phyloP scores from a whole-genome alignment of 805 yeast species.

The Yarrowia osloensis region DNA sequence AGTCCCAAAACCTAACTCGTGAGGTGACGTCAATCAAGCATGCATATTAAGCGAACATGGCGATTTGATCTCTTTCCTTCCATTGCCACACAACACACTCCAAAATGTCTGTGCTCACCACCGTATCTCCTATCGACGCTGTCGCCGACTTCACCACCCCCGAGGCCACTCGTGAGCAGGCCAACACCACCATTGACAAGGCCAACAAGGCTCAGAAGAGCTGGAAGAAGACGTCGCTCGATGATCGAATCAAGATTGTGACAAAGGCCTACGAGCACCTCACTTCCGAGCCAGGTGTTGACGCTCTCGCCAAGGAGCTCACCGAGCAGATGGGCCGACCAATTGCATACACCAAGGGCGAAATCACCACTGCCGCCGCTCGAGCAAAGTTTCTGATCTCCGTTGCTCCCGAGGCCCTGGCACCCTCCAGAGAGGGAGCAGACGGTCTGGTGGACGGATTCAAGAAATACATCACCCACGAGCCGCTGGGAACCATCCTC shows the following conservation, averaged over 20 bases:
- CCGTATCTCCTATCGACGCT: slow-evolving; percentile 42
- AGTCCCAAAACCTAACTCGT: not conserved
- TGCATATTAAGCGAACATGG: slow-evolving; percentile 18
- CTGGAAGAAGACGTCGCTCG: slow-evolving; percentile 37
- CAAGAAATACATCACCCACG: slow-evolving; percentile 50
- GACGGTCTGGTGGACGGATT: slow-evolving; percentile 35
- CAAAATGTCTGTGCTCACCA: slow-evolving; percentile 34
- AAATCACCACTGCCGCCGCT: slow-evolving; percentile 40
- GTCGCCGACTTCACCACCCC: slow-evolving; percentile 38
- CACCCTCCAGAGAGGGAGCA: slow-evolving; percentile 38
- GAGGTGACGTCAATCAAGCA: not conserved
- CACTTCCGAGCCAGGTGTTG: slow-evolving; percentile 35
- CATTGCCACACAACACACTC: not conserved
- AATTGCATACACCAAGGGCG: slow-evolving; percentile 40
- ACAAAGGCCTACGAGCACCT: slow-evolving; percentile 37
- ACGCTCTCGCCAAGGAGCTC: slow-evolving; percentile 39
- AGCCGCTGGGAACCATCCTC: slow-evolving; percentile 87
- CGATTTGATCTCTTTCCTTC: not conserved
- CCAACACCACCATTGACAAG: slow-evolving; percentile 32
- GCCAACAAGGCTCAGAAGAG: slow-evolving; percentile 38
- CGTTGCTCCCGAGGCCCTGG: slow-evolving; percentile 42
- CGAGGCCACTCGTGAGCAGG: slow-evolving; percentile 36
- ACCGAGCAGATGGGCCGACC: slow-evolving; percentile 45
- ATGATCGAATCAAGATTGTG: slow-evolving; percentile 38
- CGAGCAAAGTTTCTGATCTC: slow-evolving; percentile 39